Evolutionary conservation across 1,139 yeast species (phyloP).

Genomic region (Meyerozyma carpophila): DNA sequence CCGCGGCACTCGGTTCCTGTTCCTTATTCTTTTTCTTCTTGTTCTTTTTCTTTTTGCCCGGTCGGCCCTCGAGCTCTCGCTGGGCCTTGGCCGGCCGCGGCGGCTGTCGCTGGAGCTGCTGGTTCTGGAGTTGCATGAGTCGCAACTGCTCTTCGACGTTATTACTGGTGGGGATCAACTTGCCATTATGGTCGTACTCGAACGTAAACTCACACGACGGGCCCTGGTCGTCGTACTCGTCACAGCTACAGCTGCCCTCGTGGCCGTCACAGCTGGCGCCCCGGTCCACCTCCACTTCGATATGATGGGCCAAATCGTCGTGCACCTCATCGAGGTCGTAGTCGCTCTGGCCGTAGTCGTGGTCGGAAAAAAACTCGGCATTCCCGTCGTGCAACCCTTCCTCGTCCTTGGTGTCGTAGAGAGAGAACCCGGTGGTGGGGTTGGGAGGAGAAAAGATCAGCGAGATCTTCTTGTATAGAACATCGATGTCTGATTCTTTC

Average conservation of each 20-base stretch:
- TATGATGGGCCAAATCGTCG: constrained; percentile 30
- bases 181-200: constrained; percentile 26
- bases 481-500: constrained; percentile 29
- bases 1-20: constrained; percentile 9
- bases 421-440: constrained; percentile 26
- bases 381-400: constrained; percentile 34
- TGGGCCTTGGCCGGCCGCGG: not conserved
- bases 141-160: constrained; percentile 37
- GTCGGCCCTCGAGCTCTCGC: not conserved
- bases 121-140: constrained; percentile 18
- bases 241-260: constrained; percentile 5
- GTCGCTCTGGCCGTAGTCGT: constrained; percentile 24
- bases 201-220: constrained; percentile 38
- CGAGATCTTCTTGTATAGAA: constrained; percentile 24
- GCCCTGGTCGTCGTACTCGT: constrained; percentile 21
- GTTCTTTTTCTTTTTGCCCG: constrained; percentile 3
- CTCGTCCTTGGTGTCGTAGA: constrained; percentile 39
- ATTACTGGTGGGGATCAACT: constrained; percentile 36
- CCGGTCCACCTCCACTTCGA: constrained; percentile 38
- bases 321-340: constrained; percentile 35
- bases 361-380: constrained; percentile 17
- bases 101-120: not conserved
- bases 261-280: constrained; percentile 24
- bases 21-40: constrained; percentile 7
- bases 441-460: constrained; percentile 14